These are phyloP conservation scores for Lophiotrema nucula DNA, from an alignment of 495 filamentous ascomycete genomes.

Conservation along the genomic window DNA sequence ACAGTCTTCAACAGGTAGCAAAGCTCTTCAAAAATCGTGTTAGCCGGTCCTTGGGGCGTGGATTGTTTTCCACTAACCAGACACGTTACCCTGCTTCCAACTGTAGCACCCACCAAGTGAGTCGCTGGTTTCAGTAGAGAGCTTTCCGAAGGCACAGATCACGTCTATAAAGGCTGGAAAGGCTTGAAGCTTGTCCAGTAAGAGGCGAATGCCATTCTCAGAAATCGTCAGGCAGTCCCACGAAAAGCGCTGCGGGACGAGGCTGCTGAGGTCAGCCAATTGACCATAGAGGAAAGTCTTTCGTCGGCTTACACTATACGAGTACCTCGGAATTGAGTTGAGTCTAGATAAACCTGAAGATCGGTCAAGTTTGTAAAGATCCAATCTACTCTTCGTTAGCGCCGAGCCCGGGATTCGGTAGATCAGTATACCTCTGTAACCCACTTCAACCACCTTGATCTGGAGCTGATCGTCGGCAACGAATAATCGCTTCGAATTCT, in stretches of 20 bases:
- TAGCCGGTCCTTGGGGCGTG: not conserved
- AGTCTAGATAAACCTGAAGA: constrained; percentile 6
- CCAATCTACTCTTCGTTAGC: not conserved
- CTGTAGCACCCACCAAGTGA: constrained; percentile 15
- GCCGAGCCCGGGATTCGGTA: not conserved
- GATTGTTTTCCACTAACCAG: not conserved
- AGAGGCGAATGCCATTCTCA: constrained; percentile 1
- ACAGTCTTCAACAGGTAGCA: constrained; percentile 20
- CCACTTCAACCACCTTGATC: constrained; percentile 15
- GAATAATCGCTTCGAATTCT: constrained; percentile 5
- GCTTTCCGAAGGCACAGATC: constrained; percentile 15
- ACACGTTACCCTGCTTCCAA: not conserved
- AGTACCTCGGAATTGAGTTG: constrained; percentile 8
- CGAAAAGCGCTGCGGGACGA: constrained; percentile 13
- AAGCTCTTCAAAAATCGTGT: not conserved
- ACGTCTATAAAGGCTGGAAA: constrained; percentile 18
- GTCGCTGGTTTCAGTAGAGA: constrained; percentile 8
- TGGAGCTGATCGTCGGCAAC: constrained; percentile 7
- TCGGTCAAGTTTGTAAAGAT: not conserved
- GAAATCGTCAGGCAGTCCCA: constrained; percentile 17
- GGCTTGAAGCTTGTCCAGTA: not conserved
- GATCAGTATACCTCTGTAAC: constrained; percentile 2
- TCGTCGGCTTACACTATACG: constrained; percentile 8
- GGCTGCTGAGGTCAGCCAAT: not conserved
- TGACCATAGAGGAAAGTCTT: not conserved